Percentiles rank a stretch among this genome's conserved stretches.
phyloP scores from a whole-genome alignment of 2,329 filamentous ascomycete genomes.

The Hymenoscyphus salicellus region DNA sequence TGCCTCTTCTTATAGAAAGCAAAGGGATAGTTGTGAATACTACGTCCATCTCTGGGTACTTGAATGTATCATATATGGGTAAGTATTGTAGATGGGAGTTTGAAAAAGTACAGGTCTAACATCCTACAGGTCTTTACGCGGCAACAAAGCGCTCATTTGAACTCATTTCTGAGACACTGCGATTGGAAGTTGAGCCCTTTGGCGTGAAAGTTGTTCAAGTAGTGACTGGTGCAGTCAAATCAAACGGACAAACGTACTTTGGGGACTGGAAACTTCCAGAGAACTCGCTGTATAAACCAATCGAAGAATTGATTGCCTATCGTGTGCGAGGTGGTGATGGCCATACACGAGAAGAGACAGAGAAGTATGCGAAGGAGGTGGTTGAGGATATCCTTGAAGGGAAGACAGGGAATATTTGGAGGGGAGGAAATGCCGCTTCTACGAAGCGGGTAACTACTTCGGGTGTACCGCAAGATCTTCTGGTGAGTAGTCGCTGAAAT shows the following conservation, averaged over 20 bases:
- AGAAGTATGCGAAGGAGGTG: conserved; percentile 6
- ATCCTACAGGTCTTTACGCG: conserved; percentile 2
- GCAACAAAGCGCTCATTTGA: conserved; percentile 7
- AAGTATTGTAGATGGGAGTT: not conserved
- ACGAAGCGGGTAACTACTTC: not conserved
- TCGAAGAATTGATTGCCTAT: conserved; percentile 5
- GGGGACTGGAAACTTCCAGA: conserved; percentile 11
- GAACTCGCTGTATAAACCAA: conserved; percentile 12
- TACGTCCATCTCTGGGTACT: conserved; percentile 34
- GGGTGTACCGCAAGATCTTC: not conserved
- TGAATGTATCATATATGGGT: conserved; percentile 9
- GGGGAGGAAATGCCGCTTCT: conserved; percentile 4
- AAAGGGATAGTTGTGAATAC: conserved; percentile 44
- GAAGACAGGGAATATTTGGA: conserved; percentile 9
- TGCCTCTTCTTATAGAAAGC: conserved; percentile 18
- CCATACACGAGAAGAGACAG: not conserved
- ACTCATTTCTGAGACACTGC: conserved; percentile 14
- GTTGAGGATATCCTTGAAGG: conserved; percentile 6
- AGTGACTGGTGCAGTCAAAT: conserved; percentile 17
- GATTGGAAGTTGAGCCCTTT: conserved; percentile 20
- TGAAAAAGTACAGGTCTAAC: not conserved
- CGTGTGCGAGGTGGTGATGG: conserved; percentile 4
- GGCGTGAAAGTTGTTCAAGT: conserved; percentile 17
- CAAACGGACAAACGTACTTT: conserved; percentile 16
- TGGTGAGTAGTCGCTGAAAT: no score